Evolutionary conservation across 192 early-diverging fungal genomes (phyloP), one percentile per base, ranked within the genome.

Genomic region (Glomus cerebriforme): DNA sequence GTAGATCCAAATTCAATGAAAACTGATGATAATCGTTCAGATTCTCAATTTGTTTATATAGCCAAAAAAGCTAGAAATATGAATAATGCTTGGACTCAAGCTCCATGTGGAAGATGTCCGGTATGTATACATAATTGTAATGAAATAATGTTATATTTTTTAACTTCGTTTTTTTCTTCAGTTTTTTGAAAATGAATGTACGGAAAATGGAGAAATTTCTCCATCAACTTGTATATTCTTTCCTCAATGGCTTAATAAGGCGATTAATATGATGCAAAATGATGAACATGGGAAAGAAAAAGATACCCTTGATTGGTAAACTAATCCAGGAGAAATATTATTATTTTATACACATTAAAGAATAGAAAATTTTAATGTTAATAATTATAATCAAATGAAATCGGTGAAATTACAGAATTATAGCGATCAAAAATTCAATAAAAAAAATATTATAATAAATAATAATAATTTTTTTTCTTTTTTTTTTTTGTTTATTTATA

Each of bases 51-150:
- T n/a, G 78, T 93, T 9, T 83, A 90, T 43, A 86, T 84, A 73
- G 81, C 86, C 2, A 80, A 81, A 13, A 70, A 74, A 24, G 22
- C 27, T 19, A 17, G 86, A 84, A 75, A 66, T 49, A 83, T 78
- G 19, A 83, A 86, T 32, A 90, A 89, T 26, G 89, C 91, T 13
- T 85, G 90, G 79, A 91, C 93, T 32, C 94, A 95, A 60, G 87
- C 92, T 10, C 96, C 97, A 3, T 99, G 97, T 79, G 97, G 97
- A 7, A 87, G 85, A 34, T 99, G 97, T 77, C 94, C 96, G 17
- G 94, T 97, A 37, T 12, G 73, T 60, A 31, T 59, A 43, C n/a
- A n/a, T n/a, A 43, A 27, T 35, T 27, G 24, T 27, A 10, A 26
- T n/a, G 9, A 49, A 24, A 49, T 49, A 17, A n/a, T 49, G 27